Conservation (phyloP, 2,329 filamentous ascomycete genomes). For the Aureobasidium sp. region DNA sequence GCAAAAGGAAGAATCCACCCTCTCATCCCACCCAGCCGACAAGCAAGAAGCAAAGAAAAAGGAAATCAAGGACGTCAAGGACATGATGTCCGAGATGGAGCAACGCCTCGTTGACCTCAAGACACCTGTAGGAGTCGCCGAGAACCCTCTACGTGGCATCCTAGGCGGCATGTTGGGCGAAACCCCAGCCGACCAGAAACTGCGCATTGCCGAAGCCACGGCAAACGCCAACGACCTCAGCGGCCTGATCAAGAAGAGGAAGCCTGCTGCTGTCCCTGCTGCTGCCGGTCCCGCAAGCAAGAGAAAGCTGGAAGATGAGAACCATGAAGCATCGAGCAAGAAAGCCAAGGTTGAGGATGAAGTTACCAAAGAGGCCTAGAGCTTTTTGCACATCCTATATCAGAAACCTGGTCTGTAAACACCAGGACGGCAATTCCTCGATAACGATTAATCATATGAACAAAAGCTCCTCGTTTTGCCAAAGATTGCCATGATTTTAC, state of each 20-base stretch:
- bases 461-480: too few relatives aligned
- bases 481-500: too few relatives aligned
- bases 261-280: slow-evolving; percentile 21
- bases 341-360: not conserved
- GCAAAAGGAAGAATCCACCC: slow-evolving; percentile 57
- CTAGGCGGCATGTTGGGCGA: slow-evolving; percentile 56
- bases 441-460: too few relatives aligned
- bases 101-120: slow-evolving; percentile 62
- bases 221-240: slow-evolving; percentile 65
- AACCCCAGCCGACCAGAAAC: slow-evolving; percentile 50
- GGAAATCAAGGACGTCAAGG: slow-evolving; percentile 63
- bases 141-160: slow-evolving; percentile 48
- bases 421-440: too few relatives aligned
- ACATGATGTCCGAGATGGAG: slow-evolving; percentile 71
- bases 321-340: not conserved
- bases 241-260: slow-evolving; percentile 64
- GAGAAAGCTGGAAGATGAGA: slow-evolving; percentile 1
- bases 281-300: not conserved
- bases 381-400: too few relatives aligned
- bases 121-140: slow-evolving; percentile 35
- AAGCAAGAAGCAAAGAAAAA: slow-evolving; percentile 55
- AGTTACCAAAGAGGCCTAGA: not conserved
- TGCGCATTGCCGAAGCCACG: slow-evolving; percentile 61
- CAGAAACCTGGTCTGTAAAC: too few relatives aligned
- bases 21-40: slow-evolving; percentile 47